Base-by-base conservation (phyloP, 129 eudicot genomes). In the Helianthus tuberosus region DNA sequence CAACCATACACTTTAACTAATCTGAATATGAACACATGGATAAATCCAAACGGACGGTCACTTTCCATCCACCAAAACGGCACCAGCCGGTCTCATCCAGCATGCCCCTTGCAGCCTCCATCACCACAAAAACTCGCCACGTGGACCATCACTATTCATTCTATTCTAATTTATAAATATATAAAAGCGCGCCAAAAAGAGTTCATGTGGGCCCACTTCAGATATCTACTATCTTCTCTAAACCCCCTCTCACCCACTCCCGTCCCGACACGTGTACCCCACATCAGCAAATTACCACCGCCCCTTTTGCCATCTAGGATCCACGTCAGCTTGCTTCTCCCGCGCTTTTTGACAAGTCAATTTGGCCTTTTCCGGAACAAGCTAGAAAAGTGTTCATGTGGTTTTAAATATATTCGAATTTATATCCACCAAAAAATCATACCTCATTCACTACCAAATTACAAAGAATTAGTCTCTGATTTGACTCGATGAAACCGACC, bases 401-500 rank as follows among this genome's bases (percentile, higher is more conserved):
- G 14, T 1, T 43, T 1, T 8, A 27, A 27, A 27, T 27, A 39
- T 39, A 39, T 25, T 46, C 5, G 62, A 29, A 61, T 7, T 48
- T 49, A 46, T 57, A 20, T 20, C 72, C 71, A 10, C 70, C 43
- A 16, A 43, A 43, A 43, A 43, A 27, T 61, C 49, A 50, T 25
- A 48, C 11, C 38, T 32, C 51, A 50, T 47, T 23, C 51, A 50
- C 58, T 23, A 25, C 3, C 58, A 59, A 13, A 14, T 43, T 10
- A 71, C 8, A 11, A 20, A 51, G 3, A n/a, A 20, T 9, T 23
- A 6, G 13, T 12, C 59, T 60, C 7, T 3, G 1, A 16, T 10
- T 49, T 11, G 71, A 32, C 10, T 49, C 1, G 25, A 83, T 83
- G 87, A 81, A 75, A 53, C 54, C 12, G 32, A 39, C 5, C n/a